Evolutionary conservation across 176 grass and related monocot genomes (phyloP), one percentile per base, ranked within the genome.

Genomic region (Aegilops umbellulata): DNA sequence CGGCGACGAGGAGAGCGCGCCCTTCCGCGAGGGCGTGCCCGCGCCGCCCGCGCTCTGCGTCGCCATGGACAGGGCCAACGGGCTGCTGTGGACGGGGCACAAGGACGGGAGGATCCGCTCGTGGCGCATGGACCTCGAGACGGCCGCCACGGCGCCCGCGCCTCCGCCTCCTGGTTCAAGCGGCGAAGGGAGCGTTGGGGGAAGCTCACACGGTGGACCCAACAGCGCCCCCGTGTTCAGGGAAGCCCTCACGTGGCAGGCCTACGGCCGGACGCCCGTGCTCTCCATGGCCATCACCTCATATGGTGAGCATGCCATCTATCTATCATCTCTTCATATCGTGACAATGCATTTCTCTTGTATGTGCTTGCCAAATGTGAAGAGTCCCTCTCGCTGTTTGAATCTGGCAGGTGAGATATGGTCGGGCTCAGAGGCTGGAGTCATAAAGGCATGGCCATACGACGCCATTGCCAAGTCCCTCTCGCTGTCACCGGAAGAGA

Each of bases 361-460:
- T 58, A 58, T 22, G 53, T 57, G 55, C 55, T 22, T 58, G 55
- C 20, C 55, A 58, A 58, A 8, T 58, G 55, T 58, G 55, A 58
- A 57, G 17, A 7, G 0, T 55, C 17, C 42, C 42, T 44, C 42
- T 44, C 41, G 36, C 77, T 17, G 0, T 77, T 77, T 84, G 16
- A 90, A 51, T 83, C 22, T 86, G 60, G 66, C 83, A 98, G 93
- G 95, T 82, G 95, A 98, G 87, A 87, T 98, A 92, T 98, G 95
- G 95, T 83, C 95, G 39, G 93, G 95, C 82, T 95, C 95, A 16
- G 95, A 98, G 76, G 91, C 81, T 26, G 93, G 95, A 30, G 83
- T 93, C 22, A 92, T 98, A 83, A 95, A 87, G 88, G 95, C 83
- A 34, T 98, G 95, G 95, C 95, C 95, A 81, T 95, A 94, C 69